Evolutionary conservation across 2,329 filamentous ascomycete genomes (phyloP), one percentile per base, ranked within the genome.

Genomic region (Aspergillus tamarii): DNA sequence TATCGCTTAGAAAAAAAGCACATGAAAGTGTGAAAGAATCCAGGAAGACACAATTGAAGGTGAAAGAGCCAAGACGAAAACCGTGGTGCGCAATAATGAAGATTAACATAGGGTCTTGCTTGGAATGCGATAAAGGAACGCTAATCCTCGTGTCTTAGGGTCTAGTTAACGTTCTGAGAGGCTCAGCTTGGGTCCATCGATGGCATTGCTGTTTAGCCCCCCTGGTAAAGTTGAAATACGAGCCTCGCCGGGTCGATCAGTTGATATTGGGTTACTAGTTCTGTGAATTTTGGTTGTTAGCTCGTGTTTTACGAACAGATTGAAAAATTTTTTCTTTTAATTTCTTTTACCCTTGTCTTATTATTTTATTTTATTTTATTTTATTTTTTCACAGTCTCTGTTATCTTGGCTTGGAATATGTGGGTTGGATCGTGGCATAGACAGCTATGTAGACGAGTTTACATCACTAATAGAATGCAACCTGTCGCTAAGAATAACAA

Each of bases 341-440:
- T 5, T 10, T 34, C 26, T 26, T 26, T 26, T 4, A 28, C 7
- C 4, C 23, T 16, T 7, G 16, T n/a, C 2, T 41, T 4, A 34
- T 32, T 16, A 30, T 11, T 12, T 45, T 3, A 84, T 16, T 77
- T 81, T 12, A 8, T 7, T 23, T 23, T 45, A n/a, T n/a, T n/a
- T n/a, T n/a, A n/a, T n/a, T n/a, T n/a, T n/a, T n/a, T n/a, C n/a
- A n/a, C n/a, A n/a, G n/a, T n/a, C 43, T n/a, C n/a, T 23, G 1
- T 23, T 12, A n/a, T 12, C 43, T 21, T 45, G 43, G 43, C 43
- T 21, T 43, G 19, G n/a, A 14, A 23, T 11, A 19, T 11, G 8
- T 19, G 6, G 36, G 43, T 14, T 23, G 12, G 11, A 21, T 46
- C 5, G 43, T 46, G 21, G 10, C 14, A 26, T 12, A 30, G 26